A percentile compares a stretch with the other conserved stretches of the same genome.
These are phyloP conservation scores for Alternaria gaisen DNA, from an alignment of 2,329 filamentous ascomycete genomes.

Conservation along the genomic window DNA sequence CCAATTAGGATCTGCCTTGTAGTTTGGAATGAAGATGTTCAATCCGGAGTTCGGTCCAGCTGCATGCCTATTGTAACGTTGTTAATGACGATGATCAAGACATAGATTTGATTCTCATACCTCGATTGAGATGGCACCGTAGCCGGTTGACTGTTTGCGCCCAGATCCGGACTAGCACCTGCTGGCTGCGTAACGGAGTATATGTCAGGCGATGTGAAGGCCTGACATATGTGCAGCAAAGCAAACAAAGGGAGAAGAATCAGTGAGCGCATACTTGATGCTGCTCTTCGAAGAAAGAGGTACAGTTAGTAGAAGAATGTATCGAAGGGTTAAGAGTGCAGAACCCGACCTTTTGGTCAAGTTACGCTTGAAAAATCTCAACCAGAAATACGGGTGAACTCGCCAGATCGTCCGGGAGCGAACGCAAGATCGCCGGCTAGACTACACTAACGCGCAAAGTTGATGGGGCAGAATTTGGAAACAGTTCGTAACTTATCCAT, in stretches of 20 bases:
- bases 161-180: conserved; percentile 1
- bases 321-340: not conserved
- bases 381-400: conserved; percentile 7
- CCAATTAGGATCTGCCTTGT: conserved; percentile 15
- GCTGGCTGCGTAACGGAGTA: conserved; percentile 10
- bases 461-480: conserved; percentile 1
- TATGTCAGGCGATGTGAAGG: conserved; percentile 15
- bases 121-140: conserved; percentile 15
- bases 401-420: not conserved
- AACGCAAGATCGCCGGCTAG: conserved; percentile 3
- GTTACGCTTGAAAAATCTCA: not conserved
- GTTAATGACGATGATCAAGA: not conserved
- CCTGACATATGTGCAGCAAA: conserved; percentile 12
- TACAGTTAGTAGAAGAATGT: not conserved
- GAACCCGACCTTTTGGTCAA: conserved; percentile 11
- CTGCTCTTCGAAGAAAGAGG: not conserved
- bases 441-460: not conserved
- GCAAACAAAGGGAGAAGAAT: conserved; percentile 9
- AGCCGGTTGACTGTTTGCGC: conserved; percentile 1
- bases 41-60: conserved; percentile 10
- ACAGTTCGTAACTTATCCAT: conserved; percentile 2
- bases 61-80: not conserved
- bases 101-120: not conserved
- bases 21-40: conserved; percentile 13
- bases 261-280: conserved; percentile 12